Evolutionary conservation across 345 rosid genomes (phyloP).

Genomic region (Schrenkiella parvula): DNA sequence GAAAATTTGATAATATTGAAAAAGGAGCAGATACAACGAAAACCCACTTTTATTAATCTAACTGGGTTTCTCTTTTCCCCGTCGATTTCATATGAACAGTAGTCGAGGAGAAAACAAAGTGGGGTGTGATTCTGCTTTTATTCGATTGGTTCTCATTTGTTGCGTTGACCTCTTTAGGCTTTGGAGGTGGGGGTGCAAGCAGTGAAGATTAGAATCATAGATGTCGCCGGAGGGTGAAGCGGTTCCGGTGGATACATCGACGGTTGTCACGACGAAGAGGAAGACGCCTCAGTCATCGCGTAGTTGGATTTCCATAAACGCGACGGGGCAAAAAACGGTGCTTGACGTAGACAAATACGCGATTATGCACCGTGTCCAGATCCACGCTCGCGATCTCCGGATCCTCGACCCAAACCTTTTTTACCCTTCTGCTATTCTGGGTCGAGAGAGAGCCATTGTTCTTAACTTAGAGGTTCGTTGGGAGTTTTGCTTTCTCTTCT

Average conservation of each 20-base stretch:
- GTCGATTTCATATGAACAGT: neutral
- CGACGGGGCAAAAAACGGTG: slow-evolving; percentile 49
- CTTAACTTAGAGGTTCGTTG: slow-evolving; percentile 72
- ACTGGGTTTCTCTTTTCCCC: neutral
- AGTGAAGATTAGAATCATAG: neutral
- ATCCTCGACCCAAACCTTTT: slow-evolving; percentile 79
- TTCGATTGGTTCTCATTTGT: neutral
- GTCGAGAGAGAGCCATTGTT: slow-evolving; percentile 88
- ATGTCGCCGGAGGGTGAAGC: slow-evolving; percentile 64
- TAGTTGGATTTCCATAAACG: slow-evolving; percentile 71
- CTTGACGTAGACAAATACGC: slow-evolving; percentile 80
- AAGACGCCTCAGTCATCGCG: slow-evolving; percentile 58
- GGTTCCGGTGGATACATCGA: slow-evolving; percentile 61
- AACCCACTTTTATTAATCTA: neutral
- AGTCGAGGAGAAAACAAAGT: too few relatives aligned
- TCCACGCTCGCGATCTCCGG: slow-evolving; percentile 95
- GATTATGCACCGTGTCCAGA: slow-evolving; percentile 91
- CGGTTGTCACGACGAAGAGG: slow-evolving; percentile 58
- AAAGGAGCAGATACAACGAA: slow-evolving; percentile 12
- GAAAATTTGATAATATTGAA: neutral
- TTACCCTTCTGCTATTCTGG: slow-evolving; percentile 89
- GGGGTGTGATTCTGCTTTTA: neutral
- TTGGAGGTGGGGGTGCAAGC: neutral
- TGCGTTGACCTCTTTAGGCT: neutral
- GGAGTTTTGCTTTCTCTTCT: neutral